Conservation (phyloP, 768 basidiomycete genomes). For the Rhodosporidiobolus odoratus region DNA sequence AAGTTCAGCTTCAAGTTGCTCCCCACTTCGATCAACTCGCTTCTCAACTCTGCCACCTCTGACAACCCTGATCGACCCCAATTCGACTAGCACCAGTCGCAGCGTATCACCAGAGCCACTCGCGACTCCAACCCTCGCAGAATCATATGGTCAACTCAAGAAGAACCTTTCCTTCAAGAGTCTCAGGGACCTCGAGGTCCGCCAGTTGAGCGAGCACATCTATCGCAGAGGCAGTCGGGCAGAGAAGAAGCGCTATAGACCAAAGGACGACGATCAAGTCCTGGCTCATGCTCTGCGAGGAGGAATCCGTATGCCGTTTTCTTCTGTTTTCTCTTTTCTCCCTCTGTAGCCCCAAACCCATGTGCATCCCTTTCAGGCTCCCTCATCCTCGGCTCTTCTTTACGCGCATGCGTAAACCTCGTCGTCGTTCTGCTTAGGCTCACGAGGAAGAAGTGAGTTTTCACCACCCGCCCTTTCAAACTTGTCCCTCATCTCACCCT, state of each 20-base stretch:
- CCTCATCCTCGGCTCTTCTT: slow-evolving; percentile 68
- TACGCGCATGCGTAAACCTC: slow-evolving; percentile 76
- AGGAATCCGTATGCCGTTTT: slow-evolving; percentile 62
- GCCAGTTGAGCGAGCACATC: slow-evolving; percentile 55
- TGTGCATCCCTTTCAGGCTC: slow-evolving; percentile 58
- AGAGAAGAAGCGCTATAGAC: slow-evolving; percentile 61
- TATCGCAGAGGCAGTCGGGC: slow-evolving; percentile 71
- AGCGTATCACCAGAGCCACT: slow-evolving; percentile 24
- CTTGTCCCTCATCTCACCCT: not conserved
- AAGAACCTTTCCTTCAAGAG: slow-evolving; percentile 64
- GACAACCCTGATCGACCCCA: not conserved
- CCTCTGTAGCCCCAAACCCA: no score
- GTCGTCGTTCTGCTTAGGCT: slow-evolving; percentile 71
- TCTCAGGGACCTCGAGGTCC: slow-evolving; percentile 66
- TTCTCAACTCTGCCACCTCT: not conserved
- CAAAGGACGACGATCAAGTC: slow-evolving; percentile 62
- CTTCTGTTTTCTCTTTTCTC: not conserved
- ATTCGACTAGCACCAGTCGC: not conserved
- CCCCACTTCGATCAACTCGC: not conserved
- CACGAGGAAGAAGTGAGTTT: slow-evolving; percentile 59
- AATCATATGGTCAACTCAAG: slow-evolving; percentile 25
- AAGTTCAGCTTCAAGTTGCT: not conserved
- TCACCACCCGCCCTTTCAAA: no score
- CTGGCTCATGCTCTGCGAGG: slow-evolving; percentile 66
- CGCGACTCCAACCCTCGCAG: slow-evolving; percentile 37